Conservation (phyloP, 2,329 filamentous ascomycete genomes). For the Botryotinia calthae region DNA sequence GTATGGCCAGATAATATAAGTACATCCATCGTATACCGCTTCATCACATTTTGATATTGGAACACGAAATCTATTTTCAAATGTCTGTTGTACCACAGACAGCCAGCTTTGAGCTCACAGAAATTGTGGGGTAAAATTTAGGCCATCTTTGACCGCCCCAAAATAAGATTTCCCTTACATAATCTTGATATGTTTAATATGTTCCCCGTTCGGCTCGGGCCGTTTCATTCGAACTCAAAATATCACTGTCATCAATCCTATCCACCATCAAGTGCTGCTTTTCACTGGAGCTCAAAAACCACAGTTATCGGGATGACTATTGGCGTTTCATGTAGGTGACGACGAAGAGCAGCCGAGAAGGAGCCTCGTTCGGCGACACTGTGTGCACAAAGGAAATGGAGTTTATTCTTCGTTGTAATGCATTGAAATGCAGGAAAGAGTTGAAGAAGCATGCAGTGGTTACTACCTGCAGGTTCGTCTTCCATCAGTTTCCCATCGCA, state of each 20-base stretch:
- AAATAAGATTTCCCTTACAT: not conserved
- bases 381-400: constrained; percentile 58
- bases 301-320: not conserved
- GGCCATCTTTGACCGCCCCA: not conserved
- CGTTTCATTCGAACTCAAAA: not conserved
- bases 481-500: not conserved
- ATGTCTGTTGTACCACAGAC: not conserved
- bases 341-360: not conserved
- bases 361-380: not conserved
- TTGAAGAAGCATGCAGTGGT: constrained; percentile 73
- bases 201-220: not conserved
- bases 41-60: not conserved
- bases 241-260: not conserved
- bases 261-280: not conserved
- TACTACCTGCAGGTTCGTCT: constrained; percentile 77
- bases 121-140: not conserved
- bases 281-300: not conserved
- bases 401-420: constrained; percentile 73
- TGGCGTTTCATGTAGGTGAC: not conserved
- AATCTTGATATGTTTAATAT: not conserved
- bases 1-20: not conserved
- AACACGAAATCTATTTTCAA: not conserved
- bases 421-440: constrained; percentile 68
- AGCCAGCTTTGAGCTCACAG: not conserved
- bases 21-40: not conserved